phyloP scores from a whole-genome alignment of 2,329 filamentous ascomycete genomes.

The Ophiostoma piceae region DNA sequence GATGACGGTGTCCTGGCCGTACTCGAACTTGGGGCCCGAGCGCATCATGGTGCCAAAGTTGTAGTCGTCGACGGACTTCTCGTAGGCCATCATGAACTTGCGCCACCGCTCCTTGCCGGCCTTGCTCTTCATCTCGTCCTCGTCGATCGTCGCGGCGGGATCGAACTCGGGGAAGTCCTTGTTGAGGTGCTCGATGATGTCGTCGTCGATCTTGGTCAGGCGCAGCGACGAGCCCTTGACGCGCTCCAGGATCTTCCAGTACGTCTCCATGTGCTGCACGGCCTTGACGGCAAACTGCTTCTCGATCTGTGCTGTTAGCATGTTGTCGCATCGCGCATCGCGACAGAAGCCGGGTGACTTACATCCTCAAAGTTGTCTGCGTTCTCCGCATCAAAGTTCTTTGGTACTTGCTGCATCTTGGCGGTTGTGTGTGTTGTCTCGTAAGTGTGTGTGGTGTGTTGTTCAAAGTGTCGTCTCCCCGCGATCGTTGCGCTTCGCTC shows the following conservation, averaged over 20 bases:
- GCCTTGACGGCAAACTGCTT: slow-evolving; percentile 99
- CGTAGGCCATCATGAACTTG: slow-evolving; percentile 87
- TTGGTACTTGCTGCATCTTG: slow-evolving; percentile 39
- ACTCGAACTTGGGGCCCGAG: slow-evolving; percentile 71
- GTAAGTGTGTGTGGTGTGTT: neutral
- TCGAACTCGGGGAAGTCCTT: slow-evolving; percentile 91
- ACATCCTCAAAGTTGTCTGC: slow-evolving; percentile 53
- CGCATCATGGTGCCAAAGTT: slow-evolving; percentile 97
- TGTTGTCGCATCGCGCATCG: neutral
- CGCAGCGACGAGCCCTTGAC: slow-evolving; percentile 82
- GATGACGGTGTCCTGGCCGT: slow-evolving; percentile 83
- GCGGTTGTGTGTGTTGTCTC: slow-evolving; percentile 22
- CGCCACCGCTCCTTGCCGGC: slow-evolving; percentile 90
- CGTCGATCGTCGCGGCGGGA: slow-evolving; percentile 70
- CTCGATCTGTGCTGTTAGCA: slow-evolving; percentile 66
- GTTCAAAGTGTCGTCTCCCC: neutral
- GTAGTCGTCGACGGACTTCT: slow-evolving; percentile 93
- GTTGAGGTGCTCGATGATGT: slow-evolving; percentile 86
- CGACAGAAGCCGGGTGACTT: slow-evolving; percentile 32
- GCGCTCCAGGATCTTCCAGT: slow-evolving; percentile 92
- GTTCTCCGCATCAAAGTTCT: slow-evolving; percentile 55
- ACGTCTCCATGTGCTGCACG: slow-evolving; percentile 93
- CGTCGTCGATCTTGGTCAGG: slow-evolving; percentile 90
- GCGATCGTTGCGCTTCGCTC: neutral
- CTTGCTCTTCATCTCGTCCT: slow-evolving; percentile 98